Conservation (phyloP, 2,329 filamentous ascomycete species). For the Neonectria faginata region DNA sequence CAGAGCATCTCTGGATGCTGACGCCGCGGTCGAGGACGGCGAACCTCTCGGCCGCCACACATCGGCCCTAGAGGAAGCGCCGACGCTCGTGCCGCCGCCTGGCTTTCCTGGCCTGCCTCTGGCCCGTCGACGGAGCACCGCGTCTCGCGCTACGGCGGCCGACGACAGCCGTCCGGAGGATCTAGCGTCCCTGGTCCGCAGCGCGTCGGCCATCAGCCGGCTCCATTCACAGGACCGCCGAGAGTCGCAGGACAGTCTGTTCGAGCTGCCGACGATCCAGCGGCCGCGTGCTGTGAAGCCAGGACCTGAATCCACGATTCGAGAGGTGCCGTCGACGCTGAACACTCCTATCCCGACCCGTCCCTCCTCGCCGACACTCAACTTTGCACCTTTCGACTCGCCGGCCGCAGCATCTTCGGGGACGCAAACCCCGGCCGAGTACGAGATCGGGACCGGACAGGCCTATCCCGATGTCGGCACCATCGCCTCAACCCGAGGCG, state of each 20-base stretch:
- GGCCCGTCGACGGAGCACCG: slow-evolving; percentile 19
- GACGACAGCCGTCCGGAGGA: slow-evolving; percentile 20
- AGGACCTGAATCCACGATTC: slow-evolving; percentile 20
- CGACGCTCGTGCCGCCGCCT: slow-evolving; percentile 17
- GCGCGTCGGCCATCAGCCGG: slow-evolving; percentile 19
- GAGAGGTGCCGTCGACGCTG: slow-evolving; percentile 19
- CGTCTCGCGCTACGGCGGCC: slow-evolving; percentile 6
- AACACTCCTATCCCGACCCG: slow-evolving; percentile 19
- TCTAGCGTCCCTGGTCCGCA: slow-evolving; percentile 14
- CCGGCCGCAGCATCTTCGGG: slow-evolving; percentile 8
- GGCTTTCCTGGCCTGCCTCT: slow-evolving; percentile 13
- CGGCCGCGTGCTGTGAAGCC: slow-evolving; percentile 22
- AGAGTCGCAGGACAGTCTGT: slow-evolving; percentile 18
- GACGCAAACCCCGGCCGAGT: slow-evolving; percentile 20
- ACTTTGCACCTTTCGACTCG: slow-evolving; percentile 1
- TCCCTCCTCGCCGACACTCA: slow-evolving; percentile 20
- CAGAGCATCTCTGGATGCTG: slow-evolving; percentile 7
- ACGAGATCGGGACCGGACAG: slow-evolving; percentile 18
- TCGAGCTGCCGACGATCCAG: slow-evolving; percentile 20
- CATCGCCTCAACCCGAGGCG: slow-evolving; percentile 22
- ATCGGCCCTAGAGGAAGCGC: slow-evolving; percentile 20
- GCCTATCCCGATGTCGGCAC: slow-evolving; percentile 22
- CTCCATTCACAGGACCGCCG: slow-evolving; percentile 13
- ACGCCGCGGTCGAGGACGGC: not conserved
- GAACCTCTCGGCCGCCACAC: slow-evolving; percentile 18